Conservation (phyloP, 495 filamentous ascomycete genomes). For the Aspergillus steynii region DNA sequence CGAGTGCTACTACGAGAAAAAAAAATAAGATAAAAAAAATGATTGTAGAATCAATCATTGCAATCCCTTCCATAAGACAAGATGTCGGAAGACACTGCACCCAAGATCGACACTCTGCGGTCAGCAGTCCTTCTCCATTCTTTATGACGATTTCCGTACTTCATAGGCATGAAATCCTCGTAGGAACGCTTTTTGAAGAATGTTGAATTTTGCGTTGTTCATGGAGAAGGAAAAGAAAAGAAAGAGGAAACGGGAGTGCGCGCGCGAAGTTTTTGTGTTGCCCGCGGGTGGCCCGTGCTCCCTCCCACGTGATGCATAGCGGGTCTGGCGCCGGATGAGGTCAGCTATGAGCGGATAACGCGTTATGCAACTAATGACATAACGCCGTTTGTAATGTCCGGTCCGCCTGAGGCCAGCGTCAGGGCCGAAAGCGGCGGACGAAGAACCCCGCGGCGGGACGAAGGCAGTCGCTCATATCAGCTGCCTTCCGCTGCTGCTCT, state of each 20-base stretch:
- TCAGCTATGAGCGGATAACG: constrained; percentile 4
- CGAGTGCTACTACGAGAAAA: not conserved
- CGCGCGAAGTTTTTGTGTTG: constrained; percentile 17
- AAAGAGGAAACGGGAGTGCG: constrained; percentile 20
- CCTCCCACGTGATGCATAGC: constrained; percentile 14
- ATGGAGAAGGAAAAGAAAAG: constrained; percentile 51
- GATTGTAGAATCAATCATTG: constrained; percentile 69
- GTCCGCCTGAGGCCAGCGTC: not conserved
- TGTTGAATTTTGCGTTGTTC: constrained; percentile 70
- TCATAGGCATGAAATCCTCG: constrained; percentile 57
- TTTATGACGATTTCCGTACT: constrained; percentile 62
- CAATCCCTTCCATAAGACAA: constrained; percentile 57
- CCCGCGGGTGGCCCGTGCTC: constrained; percentile 21
- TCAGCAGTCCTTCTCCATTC: constrained; percentile 59
- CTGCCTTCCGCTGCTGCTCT: not conserved
- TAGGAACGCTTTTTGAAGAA: constrained; percentile 66
- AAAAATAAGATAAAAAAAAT: constrained; percentile 17
- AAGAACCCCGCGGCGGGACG: constrained; percentile 12
- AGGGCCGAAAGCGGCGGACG: constrained; percentile 21
- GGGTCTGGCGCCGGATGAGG: constrained; percentile 4
- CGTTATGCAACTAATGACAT: not conserved
- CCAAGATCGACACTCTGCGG: constrained; percentile 61
- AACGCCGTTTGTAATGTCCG: not conserved
- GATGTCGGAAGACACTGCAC: constrained; percentile 58
- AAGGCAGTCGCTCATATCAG: not conserved